Base-by-base conservation (phyloP, 2,329 filamentous ascomycete genomes). In the Sporothrix globosa region DNA sequence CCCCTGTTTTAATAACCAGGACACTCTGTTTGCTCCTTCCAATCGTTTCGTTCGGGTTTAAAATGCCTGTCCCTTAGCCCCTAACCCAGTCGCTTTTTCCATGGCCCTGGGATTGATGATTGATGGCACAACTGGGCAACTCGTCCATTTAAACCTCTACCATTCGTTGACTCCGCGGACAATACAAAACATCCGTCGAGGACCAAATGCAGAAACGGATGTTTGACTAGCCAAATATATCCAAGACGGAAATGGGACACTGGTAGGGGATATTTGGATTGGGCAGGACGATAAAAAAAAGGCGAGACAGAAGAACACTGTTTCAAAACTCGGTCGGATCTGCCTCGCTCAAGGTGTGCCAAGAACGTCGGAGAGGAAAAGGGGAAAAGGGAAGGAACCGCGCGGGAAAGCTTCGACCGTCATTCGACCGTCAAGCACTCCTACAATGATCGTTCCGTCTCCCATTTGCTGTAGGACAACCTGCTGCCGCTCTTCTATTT, bases 311-410 rank as follows among this genome's bases (percentile, higher is more conserved):
- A 24, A 27, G 56, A 65, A 52, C 50, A 21, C 34, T 70, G 71
- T 72, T 72, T 72, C 71, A 72, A 70, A 72, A 67, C 65, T 72
- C 30, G 69, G 50, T 56, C 34, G 61, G 66, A 60, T 70, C 69
- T 34, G 58, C 68, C 68, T 69, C 14, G 67, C 67, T 61, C 27
- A 41, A 69, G 67, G 54, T 54, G 58, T 17, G 11, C 41, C 54
- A 41, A 24, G 56, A 60, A 41, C 19, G 56, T 41, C 53, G 34
- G 7, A 56, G 34, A 30, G 27, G 27, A 41, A 34, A 34, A 54
- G 11, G 30, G 14, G 34, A 61, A 24, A 46, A 34, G 54, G 17
- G 58, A 61, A 24, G 9, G 58, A 61, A 34, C 19, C 19, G 60
- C 17, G 41, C 41, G 60, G 44, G 24, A 52, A 17, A 52, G 44